phyloP scores from a whole-genome alignment of 2,329 filamentous ascomycete species.

The Epichloe brachyelytri region DNA sequence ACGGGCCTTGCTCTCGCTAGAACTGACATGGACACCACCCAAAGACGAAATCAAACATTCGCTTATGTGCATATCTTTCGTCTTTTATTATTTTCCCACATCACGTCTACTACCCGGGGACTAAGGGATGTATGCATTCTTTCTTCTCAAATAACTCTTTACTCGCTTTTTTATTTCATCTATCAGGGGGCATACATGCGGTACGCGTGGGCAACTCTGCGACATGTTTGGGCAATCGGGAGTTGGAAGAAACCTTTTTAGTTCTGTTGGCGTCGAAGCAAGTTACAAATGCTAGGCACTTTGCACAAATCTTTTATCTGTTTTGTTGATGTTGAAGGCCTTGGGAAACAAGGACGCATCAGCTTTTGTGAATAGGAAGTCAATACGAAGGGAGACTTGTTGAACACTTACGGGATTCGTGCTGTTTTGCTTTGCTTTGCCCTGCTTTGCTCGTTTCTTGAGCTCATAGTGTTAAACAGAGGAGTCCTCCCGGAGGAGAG shows the following conservation, averaged over 20 bases:
- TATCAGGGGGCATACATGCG: not conserved
- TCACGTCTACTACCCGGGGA: not conserved
- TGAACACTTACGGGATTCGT: not conserved
- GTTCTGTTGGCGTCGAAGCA: conserved; percentile 4
- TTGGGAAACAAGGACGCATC: not conserved
- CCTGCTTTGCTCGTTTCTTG: no score
- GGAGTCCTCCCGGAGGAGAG: no score
- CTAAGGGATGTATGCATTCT: not conserved
- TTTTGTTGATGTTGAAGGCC: not conserved
- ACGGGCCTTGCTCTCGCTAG: conserved; percentile 21
- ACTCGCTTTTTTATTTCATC: not conserved
- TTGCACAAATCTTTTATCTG: not conserved
- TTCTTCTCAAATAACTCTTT: conserved; percentile 5
- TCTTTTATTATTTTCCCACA: not conserved
- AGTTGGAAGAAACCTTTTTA: conserved; percentile 1
- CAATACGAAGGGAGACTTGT: not conserved
- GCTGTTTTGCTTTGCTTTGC: no score
- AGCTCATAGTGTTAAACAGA: no score
- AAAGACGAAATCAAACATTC: not conserved
- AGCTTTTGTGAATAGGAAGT: not conserved
- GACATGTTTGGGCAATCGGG: conserved; percentile 5
- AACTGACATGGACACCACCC: no score
- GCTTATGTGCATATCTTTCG: not conserved
- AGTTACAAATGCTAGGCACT: not conserved
- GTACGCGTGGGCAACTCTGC: conserved; percentile 1